Base-by-base conservation (phyloP, 345 rosid genomes). In the Passiflora organensis region DNA sequence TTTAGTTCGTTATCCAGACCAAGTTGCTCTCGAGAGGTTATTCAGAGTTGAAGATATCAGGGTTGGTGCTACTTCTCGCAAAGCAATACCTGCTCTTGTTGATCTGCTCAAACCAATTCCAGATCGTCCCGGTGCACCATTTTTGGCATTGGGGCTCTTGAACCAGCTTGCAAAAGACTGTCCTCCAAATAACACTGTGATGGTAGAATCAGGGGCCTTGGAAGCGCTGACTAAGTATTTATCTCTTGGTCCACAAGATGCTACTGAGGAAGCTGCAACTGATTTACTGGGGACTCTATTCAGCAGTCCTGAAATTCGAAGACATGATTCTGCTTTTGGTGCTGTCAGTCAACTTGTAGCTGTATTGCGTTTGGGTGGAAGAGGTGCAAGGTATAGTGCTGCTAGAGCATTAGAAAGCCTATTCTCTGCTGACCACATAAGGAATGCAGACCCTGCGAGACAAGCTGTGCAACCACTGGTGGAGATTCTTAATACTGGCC, bases 21-120 rank as follows among this genome's bases (percentile, higher is more conserved):
- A 94, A 76, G 83, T 87, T 79, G 96, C 97, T 51, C 96, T 94
- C 28, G 99, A 94, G 82, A 85, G 97, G 71, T 76, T 94, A 76
- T 94, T 94, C 68, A 84, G 95, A 69, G 99, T 94, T 62, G 99
- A 94, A 79, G 99, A 94, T 74, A 89, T 94, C 53, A 89, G 99
- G 72, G 76, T 78, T 54, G 99, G 99, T 55, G 96, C 99, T 65
- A 85, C 97, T 64, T 94, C 99, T 56, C 81, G 99, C 42, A 94
- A 94, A 75, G 85, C 97, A 46, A 87, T 94, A 63, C 99, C 99
- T 45, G 86, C 85, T 41, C 93, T 94, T 50, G 99, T 94, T 62
- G 99, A 94, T 70, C 83, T 94, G 56, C 95, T 94, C 51, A 94
- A 94, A 62, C 99, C 99, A 46, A 94, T 94, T 76, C 99, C 99